phyloP scores from a whole-genome alignment of 805 yeast species.

The Candida piceae region DNA sequence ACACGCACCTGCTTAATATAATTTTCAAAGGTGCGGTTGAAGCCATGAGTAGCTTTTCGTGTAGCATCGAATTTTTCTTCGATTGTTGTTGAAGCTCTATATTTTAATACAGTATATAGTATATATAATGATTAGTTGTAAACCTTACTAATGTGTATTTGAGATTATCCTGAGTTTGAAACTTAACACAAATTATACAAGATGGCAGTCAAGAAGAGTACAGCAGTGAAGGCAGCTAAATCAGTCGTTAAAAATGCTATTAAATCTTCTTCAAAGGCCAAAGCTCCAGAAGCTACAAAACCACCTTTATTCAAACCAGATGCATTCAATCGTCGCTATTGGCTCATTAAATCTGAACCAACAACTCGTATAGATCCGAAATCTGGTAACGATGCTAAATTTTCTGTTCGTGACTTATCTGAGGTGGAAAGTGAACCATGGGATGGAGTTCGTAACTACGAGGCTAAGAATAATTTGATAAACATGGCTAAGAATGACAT shows the following conservation, averaged over 20 bases:
- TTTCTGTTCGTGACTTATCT: conserved; percentile 40
- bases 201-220: too few species aligned
- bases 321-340: conserved; percentile 31
- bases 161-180: too few species aligned
- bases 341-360: conserved; percentile 59
- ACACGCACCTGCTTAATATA: too few species aligned
- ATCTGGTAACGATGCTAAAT: conserved; percentile 44
- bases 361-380: conserved; percentile 40
- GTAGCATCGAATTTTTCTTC: too few species aligned
- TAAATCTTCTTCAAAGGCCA: background rate
- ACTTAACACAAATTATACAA: too few species aligned
- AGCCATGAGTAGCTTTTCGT: too few species aligned
- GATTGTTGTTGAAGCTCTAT: too few species aligned
- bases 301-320: conserved; percentile 31
- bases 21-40: too few species aligned
- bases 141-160: too few species aligned
- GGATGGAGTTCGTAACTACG: conserved; percentile 58
- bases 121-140: too few species aligned
- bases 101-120: too few species aligned
- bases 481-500: conserved; percentile 43
- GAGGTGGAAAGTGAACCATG: conserved; percentile 40
- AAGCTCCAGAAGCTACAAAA: conserved; percentile 28
- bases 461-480: conserved; percentile 48
- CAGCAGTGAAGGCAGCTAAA: too few species aligned
- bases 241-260: conserved; percentile 1